Conservation (phyloP, 129 eudicot genomes). For the Flaveria brownii region DNA sequence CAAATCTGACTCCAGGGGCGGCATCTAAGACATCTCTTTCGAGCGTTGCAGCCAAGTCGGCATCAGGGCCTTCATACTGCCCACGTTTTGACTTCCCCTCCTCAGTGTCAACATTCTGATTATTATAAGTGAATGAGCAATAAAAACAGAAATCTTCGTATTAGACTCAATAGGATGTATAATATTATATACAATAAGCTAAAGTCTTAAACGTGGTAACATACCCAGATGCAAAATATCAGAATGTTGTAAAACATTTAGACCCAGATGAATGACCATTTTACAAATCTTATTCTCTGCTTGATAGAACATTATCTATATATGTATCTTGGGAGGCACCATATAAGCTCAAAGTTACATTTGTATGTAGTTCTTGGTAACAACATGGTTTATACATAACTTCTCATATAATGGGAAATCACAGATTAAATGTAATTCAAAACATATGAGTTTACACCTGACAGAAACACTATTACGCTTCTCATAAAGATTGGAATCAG, state of each 20-base stretch:
- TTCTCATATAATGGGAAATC: background rate
- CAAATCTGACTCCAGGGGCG: slow-evolving; percentile 96
- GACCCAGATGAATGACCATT: no score
- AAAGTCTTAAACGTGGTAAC: slow-evolving; percentile 6
- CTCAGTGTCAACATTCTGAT: slow-evolving; percentile 78
- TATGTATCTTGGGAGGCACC: no score
- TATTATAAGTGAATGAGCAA: slow-evolving; percentile 17
- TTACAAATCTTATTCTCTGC: no score
- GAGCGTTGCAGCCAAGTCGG: slow-evolving; percentile 93
- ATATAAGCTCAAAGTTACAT: no score
- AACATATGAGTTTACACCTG: background rate
- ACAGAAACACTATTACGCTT: background rate
- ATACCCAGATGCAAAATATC: background rate
- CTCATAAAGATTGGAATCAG: background rate
- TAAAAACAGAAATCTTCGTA: background rate
- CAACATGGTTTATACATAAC: background rate
- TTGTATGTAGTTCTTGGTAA: background rate
- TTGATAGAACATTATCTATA: no score
- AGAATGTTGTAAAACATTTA: no score
- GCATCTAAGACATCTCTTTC: slow-evolving; percentile 96
- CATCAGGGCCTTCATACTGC: slow-evolving; percentile 96
- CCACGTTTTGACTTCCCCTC: slow-evolving; percentile 86
- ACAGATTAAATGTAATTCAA: background rate
- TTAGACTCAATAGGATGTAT: slow-evolving; percentile 2
- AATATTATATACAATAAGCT: background rate